Conservation (phyloP, 768 basidiomycete genomes). For the Rhizopogon vinicolor region DNA sequence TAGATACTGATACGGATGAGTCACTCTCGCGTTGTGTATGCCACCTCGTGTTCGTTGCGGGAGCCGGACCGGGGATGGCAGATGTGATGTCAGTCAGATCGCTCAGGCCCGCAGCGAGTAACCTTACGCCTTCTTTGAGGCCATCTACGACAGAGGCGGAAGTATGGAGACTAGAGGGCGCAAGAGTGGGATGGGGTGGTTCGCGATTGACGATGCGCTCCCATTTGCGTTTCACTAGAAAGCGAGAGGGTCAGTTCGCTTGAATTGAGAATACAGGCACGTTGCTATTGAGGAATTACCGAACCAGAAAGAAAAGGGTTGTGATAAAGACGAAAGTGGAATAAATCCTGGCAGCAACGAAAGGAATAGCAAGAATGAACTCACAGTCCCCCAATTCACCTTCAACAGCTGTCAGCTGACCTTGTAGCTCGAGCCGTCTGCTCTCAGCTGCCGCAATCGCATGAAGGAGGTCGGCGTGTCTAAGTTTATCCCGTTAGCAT, state of each 20-base stretch:
- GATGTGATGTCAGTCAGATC: conserved; percentile 24
- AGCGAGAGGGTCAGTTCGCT: background rate
- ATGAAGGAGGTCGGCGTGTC: conserved; percentile 76
- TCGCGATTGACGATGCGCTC: conserved; percentile 65
- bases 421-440: conserved; percentile 75
- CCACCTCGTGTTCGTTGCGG: conserved; percentile 4
- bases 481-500: conserved; percentile 22
- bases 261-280: background rate
- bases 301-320: too few relatives aligned
- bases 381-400: conserved; percentile 61
- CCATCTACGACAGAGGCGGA: conserved; percentile 46
- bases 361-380: conserved; percentile 13
- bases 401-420: conserved; percentile 70
- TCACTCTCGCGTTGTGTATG: conserved; percentile 11
- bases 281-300: background rate
- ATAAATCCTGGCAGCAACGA: conserved; percentile 1
- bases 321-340: background rate
- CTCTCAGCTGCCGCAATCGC: conserved; percentile 87
- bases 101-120: conserved; percentile 45
- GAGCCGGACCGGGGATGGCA: conserved; percentile 9
- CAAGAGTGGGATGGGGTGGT: background rate
- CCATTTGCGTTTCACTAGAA: conserved; percentile 77
- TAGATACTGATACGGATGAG: conserved; percentile 27
- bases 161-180: background rate
- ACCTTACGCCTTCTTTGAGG: conserved; percentile 60